These are phyloP conservation scores for Penicillium taxi DNA, from an alignment of 495 filamentous ascomycete genomes.

Conservation along the genomic window DNA sequence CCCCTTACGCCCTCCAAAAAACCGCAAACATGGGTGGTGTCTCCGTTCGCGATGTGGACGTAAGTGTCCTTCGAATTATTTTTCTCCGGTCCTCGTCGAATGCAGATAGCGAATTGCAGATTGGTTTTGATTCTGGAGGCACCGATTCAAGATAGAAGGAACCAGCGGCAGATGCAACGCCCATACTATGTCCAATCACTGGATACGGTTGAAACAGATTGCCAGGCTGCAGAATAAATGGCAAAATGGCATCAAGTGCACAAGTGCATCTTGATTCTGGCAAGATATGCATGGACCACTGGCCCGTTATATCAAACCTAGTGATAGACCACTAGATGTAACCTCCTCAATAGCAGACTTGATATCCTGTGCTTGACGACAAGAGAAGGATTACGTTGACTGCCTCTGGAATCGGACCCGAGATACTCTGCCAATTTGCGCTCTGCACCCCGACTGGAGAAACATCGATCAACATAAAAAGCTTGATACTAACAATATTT, in stretches of 20 bases:
- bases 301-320: background rate
- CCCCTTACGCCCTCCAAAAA: slow-evolving; percentile 31
- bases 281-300: too few relatives aligned
- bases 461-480: slow-evolving; percentile 2
- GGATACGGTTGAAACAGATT: too few relatives aligned
- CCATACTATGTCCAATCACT: too few relatives aligned
- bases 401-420: slow-evolving; percentile 14
- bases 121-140: slow-evolving; percentile 19
- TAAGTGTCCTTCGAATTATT: slow-evolving; percentile 45
- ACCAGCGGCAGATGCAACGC: background rate
- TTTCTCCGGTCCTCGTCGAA: slow-evolving; percentile 17
- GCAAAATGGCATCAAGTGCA: too few relatives aligned
- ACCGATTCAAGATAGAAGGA: slow-evolving; percentile 1
- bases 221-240: too few relatives aligned
- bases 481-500: slow-evolving; percentile 22
- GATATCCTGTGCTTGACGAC: slow-evolving; percentile 4
- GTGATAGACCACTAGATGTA: background rate
- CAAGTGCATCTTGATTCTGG: too few relatives aligned
- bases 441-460: slow-evolving; percentile 4
- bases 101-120: slow-evolving; percentile 9
- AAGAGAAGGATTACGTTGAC: slow-evolving; percentile 6
- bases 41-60: slow-evolving; percentile 85
- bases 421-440: slow-evolving; percentile 7
- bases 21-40: slow-evolving; percentile 78
- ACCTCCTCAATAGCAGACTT: background rate